These are phyloP conservation scores for Ceraceosorus guamensis DNA, from an alignment of 1,284 basidiomycete species.

Conservation along the genomic window DNA sequence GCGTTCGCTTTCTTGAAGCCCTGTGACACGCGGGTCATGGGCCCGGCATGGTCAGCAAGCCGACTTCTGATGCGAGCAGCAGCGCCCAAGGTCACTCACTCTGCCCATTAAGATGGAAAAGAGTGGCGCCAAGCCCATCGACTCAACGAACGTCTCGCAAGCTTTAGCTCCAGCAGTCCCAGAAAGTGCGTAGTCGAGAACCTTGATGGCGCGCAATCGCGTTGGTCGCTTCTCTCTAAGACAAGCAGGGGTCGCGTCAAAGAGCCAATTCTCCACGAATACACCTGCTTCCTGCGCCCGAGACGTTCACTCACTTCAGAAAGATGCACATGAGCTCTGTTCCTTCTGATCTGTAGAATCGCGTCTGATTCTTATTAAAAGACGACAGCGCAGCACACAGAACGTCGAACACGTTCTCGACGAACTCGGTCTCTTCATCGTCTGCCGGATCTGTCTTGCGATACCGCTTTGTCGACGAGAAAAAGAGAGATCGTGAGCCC, in stretches of 20 bases:
- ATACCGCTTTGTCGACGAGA: constrained; percentile 51
- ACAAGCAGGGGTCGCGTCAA: not conserved
- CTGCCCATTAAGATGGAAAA: constrained; percentile 74
- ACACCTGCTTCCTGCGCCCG: no score
- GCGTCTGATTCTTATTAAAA: constrained; percentile 68
- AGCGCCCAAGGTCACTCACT: not conserved
- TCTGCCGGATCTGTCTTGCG: constrained; percentile 72
- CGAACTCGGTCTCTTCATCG: constrained; percentile 86
- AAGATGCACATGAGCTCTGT: constrained; percentile 93
- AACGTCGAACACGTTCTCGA: constrained; percentile 90
- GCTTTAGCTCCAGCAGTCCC: constrained; percentile 60
- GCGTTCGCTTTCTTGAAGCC: constrained; percentile 5
- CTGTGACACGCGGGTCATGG: not conserved
- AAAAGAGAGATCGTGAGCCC: constrained; percentile 4
- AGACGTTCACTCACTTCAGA: constrained; percentile 53
- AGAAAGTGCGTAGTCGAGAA: constrained; percentile 82
- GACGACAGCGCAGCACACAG: constrained; percentile 63
- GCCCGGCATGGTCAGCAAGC: not conserved
- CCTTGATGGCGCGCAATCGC: constrained; percentile 57
- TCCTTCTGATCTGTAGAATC: constrained; percentile 83
- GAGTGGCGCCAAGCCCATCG: constrained; percentile 74
- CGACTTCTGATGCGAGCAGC: not conserved
- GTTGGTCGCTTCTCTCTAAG: constrained; percentile 72
- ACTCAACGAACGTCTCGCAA: constrained; percentile 83
- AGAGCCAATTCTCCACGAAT: not conserved